Base-by-base conservation (phyloP, 768 basidiomycete genomes). In the Hypsizygus marmoreus region DNA sequence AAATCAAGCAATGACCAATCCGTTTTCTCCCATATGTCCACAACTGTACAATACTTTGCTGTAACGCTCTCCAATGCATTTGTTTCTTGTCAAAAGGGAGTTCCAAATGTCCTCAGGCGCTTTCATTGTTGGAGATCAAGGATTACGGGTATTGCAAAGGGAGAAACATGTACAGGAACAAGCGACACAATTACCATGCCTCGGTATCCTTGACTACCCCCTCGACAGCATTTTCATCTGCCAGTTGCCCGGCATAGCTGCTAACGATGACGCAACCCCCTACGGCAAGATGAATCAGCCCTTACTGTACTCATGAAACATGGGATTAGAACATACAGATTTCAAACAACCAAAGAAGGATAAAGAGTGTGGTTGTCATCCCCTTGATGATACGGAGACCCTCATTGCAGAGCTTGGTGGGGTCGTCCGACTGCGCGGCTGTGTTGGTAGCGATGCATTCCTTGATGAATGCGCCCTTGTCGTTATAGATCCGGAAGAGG, bases 241-340 rank as follows among this genome's bases (percentile, higher is more conserved):
- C 66, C 38, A 79, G 60, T 57, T 79, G 76, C 43, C 58, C 65
- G 37, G 63, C 66, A 49, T 79, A 77, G 43, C 62, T 64, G 30
- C 62, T 63, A 33, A 79, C 73, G 45, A 79, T 75, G 48, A 74
- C 62, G 55, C 72, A 74, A 48, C 69, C 73, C 69, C 74, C 76
- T 75, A 51, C 17, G 40, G 40, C 32, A 33, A 35, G 10, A 39
- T 30, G 33, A 36, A 24, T 31, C 40, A 44, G 37, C 45, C 53
- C n/a, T 42, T 20, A 24, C 8, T 24, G 35, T 29, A 30, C 31
- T 14, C 4, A 13, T 25, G 16, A 44, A 53, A 6, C n/a, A 13
- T 28, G 22, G 38, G 39, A 39, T 11, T 33, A 31, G 19, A 6
- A 69, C 76, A 47, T 45, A 76, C 77, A 79, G 47, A 72, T 69